These are phyloP conservation scores for Trametes villosa DNA, from an alignment of 768 basidiomycete species.

Conservation along the genomic window DNA sequence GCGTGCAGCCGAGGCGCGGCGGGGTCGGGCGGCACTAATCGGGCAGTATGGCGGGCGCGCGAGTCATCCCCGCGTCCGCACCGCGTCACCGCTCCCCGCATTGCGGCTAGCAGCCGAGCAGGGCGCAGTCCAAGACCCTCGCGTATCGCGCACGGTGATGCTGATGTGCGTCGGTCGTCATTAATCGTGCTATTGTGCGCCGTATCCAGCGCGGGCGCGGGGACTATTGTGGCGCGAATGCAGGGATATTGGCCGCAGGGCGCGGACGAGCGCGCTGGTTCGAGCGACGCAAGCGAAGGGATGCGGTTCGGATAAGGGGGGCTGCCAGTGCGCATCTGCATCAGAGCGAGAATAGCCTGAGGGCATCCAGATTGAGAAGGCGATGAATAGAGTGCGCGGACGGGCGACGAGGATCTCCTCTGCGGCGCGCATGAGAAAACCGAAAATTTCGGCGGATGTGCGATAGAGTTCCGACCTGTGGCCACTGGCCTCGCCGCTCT, in stretches of 20 bases:
- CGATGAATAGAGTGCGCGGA: background rate
- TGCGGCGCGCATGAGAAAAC: background rate
- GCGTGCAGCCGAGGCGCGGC: background rate
- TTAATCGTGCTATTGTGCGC: conserved; percentile 1
- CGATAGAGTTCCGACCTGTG: conserved; percentile 16
- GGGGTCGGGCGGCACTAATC: background rate
- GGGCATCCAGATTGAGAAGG: background rate
- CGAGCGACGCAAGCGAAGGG: conserved; percentile 1
- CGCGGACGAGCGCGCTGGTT: background rate
- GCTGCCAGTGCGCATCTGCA: background rate
- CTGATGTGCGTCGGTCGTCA: background rate
- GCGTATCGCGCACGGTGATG: background rate
- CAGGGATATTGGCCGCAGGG: background rate
- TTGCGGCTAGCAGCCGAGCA: background rate
- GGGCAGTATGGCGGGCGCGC: background rate
- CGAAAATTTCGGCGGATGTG: conserved; percentile 17
- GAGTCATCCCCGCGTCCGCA: background rate
- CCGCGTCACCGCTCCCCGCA: too few species aligned
- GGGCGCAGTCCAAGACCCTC: background rate
- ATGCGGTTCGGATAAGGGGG: conserved; percentile 1
- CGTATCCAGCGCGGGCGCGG: conserved; percentile 2
- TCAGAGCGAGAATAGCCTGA: background rate
- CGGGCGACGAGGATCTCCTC: background rate
- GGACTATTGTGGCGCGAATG: conserved; percentile 14
- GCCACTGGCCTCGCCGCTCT: conserved; percentile 8